Percentiles rank a stretch among this genome's conserved stretches.
Evolutionary conservation across 257 asterid species (phyloP).

Genomic region (Fraxinus americana): DNA sequence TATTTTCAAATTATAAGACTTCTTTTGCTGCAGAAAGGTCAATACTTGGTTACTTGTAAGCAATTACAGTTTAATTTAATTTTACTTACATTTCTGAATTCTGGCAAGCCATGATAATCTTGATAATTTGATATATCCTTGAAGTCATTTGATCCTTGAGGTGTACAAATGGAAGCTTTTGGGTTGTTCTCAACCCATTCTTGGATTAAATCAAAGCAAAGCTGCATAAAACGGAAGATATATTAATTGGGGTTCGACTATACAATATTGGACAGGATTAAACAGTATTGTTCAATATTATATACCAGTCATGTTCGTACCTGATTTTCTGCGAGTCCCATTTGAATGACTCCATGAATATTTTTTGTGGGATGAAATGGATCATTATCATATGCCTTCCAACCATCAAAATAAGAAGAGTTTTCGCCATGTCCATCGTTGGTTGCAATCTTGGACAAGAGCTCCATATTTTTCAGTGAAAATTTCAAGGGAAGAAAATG

Average conservation of each 20-base stretch:
- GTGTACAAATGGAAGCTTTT: constrained; percentile 66
- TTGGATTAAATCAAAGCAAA: constrained; percentile 55
- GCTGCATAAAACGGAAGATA: constrained; percentile 35
- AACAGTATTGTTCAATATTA: neutral
- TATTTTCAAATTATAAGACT: neutral
- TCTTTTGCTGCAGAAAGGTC: neutral
- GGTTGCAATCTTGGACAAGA: constrained; percentile 59
- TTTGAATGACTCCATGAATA: constrained; percentile 64
- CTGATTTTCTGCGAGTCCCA: constrained; percentile 78
- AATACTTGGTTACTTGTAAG: neutral
- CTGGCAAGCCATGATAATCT: constrained; percentile 76
- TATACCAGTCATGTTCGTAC: constrained; percentile 22
- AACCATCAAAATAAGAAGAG: constrained; percentile 68
- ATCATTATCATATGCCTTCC: constrained; percentile 67
- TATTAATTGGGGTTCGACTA: neutral
- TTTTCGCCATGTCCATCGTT: constrained; percentile 70
- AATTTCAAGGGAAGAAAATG: constrained; percentile 19
- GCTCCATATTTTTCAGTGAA: constrained; percentile 26
- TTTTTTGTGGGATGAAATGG: constrained; percentile 58
- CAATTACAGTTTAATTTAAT: neutral
- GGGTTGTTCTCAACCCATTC: constrained; percentile 64
- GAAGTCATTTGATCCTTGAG: constrained; percentile 52
- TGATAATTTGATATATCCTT: constrained; percentile 63
- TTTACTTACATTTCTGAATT: constrained; percentile 63
- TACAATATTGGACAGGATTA: too few relatives aligned